Percentiles rank a stretch among this genome's conserved stretches.
These are phyloP conservation scores for Trametes hirsuta DNA, from an alignment of 1,284 basidiomycete species.

Conservation along the genomic window DNA sequence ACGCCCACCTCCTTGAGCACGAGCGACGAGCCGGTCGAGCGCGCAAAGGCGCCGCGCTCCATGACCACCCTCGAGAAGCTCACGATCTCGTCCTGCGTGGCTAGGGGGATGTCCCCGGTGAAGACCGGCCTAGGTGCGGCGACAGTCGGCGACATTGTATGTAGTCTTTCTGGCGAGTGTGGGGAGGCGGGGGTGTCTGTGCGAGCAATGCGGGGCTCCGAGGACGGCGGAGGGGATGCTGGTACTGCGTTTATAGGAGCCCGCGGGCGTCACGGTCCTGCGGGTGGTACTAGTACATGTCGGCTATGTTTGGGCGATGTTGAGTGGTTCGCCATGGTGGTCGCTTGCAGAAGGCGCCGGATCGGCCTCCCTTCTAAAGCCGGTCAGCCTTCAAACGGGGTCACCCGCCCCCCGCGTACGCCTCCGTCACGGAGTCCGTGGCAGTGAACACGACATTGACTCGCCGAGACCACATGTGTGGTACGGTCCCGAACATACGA, in stretches of 20 bases:
- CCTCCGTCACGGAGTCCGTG: no score
- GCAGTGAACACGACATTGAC: background rate
- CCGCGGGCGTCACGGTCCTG: conserved; percentile 8
- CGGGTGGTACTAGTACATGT: conserved; percentile 1
- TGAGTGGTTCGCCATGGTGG: background rate
- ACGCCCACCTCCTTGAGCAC: conserved; percentile 11
- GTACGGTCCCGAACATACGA: no score
- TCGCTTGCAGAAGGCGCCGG: conserved; percentile 5
- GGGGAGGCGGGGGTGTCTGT: background rate
- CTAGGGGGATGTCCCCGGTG: conserved; percentile 2
- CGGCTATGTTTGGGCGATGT: conserved; percentile 16
- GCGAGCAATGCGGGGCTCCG: background rate
- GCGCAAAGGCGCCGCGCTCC: conserved; percentile 11
- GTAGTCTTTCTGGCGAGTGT: background rate
- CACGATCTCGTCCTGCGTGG: conserved; percentile 2
- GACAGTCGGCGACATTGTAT: background rate
- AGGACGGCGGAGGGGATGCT: background rate
- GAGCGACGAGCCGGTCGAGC: conserved; percentile 10
- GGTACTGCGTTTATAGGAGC: conserved; percentile 4
- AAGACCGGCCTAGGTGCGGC: background rate
- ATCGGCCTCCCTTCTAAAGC: background rate
- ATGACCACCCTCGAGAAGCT: conserved; percentile 9
- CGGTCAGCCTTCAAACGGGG: background rate
- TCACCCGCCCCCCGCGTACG: no score
- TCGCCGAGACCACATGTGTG: no score